Evolutionary conservation across 768 basidiomycete species (phyloP).

Genomic region (Mycena amicta): DNA sequence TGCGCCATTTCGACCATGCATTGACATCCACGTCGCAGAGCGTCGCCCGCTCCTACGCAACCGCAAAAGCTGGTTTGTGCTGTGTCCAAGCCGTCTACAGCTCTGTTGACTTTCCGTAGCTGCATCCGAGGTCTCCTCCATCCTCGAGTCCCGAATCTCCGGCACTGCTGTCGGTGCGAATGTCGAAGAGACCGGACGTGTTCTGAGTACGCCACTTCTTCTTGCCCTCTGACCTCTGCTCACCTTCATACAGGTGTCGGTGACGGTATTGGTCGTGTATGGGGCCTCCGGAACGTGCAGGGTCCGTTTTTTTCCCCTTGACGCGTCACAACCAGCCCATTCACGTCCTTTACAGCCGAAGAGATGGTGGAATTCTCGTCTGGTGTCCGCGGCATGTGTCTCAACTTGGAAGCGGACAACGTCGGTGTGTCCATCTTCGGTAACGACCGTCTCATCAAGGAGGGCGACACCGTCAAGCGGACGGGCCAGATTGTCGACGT

Average conservation of each 20-base stretch:
- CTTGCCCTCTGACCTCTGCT: slow-evolving; percentile 23
- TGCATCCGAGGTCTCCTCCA: slow-evolving; percentile 98
- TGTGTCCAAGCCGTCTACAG: slow-evolving; percentile 27
- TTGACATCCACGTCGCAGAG: slow-evolving; percentile 36
- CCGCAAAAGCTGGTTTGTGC: slow-evolving; percentile 88
- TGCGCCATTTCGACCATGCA: slow-evolving; percentile 22
- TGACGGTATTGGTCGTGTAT: slow-evolving; percentile 99
- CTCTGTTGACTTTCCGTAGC: slow-evolving; percentile 49
- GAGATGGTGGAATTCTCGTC: slow-evolving; percentile 99
- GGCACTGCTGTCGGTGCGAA: slow-evolving; percentile 89
- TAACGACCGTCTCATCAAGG: slow-evolving; percentile 98
- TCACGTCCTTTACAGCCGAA: slow-evolving; percentile 63
- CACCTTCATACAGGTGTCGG: slow-evolving; percentile 72
- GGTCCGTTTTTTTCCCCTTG: slow-evolving; percentile 48
- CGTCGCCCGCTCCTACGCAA: slow-evolving; percentile 87
- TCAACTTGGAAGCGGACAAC: slow-evolving; percentile 99
- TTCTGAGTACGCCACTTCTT: slow-evolving; percentile 70
- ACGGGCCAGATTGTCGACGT: slow-evolving; percentile 99
- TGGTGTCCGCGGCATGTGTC: slow-evolving; percentile 99
- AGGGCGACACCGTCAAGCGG: slow-evolving; percentile 99
- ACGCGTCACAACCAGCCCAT: slow-evolving; percentile 21
- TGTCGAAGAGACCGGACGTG: slow-evolving; percentile 99
- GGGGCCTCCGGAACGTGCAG: slow-evolving; percentile 98
- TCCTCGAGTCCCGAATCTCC: slow-evolving; percentile 97
- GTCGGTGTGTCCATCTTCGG: slow-evolving; percentile 99